A percentile compares a stretch with the other conserved stretches of the same genome.
Conservation (phyloP, 2,329 filamentous ascomycete genomes). For the Daldinia sp. region DNA sequence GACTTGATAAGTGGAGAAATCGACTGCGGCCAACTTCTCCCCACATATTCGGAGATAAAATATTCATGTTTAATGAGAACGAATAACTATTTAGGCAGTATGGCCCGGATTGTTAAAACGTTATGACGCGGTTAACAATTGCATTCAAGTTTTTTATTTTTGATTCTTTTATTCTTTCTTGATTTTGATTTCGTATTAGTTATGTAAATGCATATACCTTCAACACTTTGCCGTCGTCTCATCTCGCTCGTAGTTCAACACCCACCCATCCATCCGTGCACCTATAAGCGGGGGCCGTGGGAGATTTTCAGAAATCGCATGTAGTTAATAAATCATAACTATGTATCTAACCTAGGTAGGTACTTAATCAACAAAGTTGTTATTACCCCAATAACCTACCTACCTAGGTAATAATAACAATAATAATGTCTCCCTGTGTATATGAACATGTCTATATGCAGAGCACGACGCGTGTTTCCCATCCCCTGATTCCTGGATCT, state of each 20-base stretch:
- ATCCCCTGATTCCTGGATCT: neutral
- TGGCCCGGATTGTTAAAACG: neutral
- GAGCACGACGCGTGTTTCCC: neutral
- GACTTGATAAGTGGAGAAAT: neutral
- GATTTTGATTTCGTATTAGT: neutral
- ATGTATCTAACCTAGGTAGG: too few species aligned
- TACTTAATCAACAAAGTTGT: neutral
- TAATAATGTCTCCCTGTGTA: neutral
- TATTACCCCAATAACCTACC: neutral
- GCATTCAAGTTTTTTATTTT: too few species aligned
- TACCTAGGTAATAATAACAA: neutral
- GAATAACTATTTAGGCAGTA: conserved; percentile 5
- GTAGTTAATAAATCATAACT: too few species aligned
- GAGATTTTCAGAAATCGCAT: neutral
- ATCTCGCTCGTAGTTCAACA: neutral
- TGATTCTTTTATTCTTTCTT: too few species aligned
- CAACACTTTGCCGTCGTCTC: neutral
- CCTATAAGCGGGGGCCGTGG: neutral
- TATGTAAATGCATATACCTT: too few species aligned
- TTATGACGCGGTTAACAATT: neutral
- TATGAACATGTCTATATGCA: neutral
- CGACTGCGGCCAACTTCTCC: conserved; percentile 7
- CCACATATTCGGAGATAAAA: conserved; percentile 13
- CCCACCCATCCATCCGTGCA: neutral
- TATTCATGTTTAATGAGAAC: conserved; percentile 3